Conservation (phyloP, 345 rosid genomes). For the Populus tremula region DNA sequence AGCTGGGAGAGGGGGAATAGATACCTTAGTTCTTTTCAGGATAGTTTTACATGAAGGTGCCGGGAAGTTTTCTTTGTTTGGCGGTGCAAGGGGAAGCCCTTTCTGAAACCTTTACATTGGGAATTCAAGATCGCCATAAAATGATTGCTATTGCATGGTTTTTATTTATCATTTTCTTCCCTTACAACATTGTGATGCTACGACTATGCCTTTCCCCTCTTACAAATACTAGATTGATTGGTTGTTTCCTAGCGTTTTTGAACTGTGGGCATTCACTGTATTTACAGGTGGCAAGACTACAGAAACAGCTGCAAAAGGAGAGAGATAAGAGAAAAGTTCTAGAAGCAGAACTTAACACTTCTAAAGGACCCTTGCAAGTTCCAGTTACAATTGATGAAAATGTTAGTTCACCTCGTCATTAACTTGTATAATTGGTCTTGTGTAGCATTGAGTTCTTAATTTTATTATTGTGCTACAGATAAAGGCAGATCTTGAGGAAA, state of each 20-base stretch:
- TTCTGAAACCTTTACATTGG: neutral
- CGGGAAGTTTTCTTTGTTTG: neutral
- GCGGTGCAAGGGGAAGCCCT: neutral
- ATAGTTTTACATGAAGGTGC: neutral
- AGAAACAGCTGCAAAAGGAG: constrained; percentile 74
- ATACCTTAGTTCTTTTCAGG: neutral
- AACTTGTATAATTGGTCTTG: constrained; percentile 12
- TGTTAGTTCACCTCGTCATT: constrained; percentile 35
- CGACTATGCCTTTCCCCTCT: neutral
- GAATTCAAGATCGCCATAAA: neutral
- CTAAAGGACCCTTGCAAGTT: constrained; percentile 37
- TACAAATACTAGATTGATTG: neutral
- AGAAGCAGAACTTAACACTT: constrained; percentile 55
- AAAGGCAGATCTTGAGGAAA: constrained; percentile 61
- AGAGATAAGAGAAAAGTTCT: constrained; percentile 57
- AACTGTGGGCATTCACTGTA: neutral
- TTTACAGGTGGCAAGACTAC: constrained; percentile 74
- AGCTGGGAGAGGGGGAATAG: neutral
- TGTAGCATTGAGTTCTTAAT: constrained; percentile 20
- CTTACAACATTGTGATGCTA: neutral
- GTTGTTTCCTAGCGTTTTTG: neutral
- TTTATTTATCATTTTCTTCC: neutral
- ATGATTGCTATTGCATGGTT: neutral
- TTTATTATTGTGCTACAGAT: constrained; percentile 38
- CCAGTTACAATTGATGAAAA: constrained; percentile 51